Evolutionary conservation across 1,284 basidiomycete genomes (phyloP).

Genomic region (Microstroma glucosiphilum): DNA sequence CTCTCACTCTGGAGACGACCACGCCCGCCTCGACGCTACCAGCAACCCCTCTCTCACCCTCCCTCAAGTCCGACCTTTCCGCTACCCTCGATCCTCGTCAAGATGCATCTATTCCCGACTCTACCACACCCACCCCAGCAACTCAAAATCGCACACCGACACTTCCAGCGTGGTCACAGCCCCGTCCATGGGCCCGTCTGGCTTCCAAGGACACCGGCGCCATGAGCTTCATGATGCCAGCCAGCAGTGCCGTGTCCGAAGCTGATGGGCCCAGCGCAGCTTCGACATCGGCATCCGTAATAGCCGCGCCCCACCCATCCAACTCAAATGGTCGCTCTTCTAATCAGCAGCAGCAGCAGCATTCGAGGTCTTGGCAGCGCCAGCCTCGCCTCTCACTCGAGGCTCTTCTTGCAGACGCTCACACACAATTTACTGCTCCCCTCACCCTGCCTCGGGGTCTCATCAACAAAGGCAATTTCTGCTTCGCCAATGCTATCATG

Average conservation of each 20-base stretch:
- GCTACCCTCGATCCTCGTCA: slow-evolving; percentile 4
- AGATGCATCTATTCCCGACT: slow-evolving; percentile 22
- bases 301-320: background rate
- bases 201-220: slow-evolving; percentile 11
- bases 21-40: too few species aligned
- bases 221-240: slow-evolving; percentile 14
- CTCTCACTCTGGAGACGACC: too few species aligned
- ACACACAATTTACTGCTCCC: slow-evolving; percentile 43
- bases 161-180: slow-evolving; percentile 8
- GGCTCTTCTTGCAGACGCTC: slow-evolving; percentile 24
- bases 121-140: slow-evolving; percentile 17
- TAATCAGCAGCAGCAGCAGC: background rate
- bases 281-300: background rate
- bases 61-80: slow-evolving; percentile 6
- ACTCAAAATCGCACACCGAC: background rate
- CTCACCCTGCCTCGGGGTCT: slow-evolving; percentile 70
- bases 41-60: slow-evolving; percentile 7
- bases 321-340: background rate
- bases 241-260: background rate
- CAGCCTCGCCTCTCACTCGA: slow-evolving; percentile 18
- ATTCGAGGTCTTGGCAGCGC: background rate
- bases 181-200: slow-evolving; percentile 9
- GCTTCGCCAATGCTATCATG: slow-evolving; percentile 88
- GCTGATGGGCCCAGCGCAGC: background rate
- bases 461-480: slow-evolving; percentile 93